phyloP scores from a whole-genome alignment of 116 monocot genomes.

The Papilionanthe hybrid region DNA sequence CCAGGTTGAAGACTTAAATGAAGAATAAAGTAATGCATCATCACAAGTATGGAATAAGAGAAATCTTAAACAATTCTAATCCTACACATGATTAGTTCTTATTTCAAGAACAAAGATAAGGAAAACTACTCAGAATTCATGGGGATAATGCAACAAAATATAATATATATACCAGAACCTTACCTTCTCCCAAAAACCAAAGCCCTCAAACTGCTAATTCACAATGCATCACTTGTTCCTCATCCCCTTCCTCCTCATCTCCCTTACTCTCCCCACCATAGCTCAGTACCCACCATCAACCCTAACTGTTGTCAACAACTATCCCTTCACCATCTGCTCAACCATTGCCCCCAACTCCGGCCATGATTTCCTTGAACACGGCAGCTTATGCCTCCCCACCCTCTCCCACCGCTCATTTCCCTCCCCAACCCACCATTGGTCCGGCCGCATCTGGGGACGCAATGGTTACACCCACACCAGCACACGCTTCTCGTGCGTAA shows the following conservation, averaged over 20 bases:
- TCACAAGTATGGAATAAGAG: no score
- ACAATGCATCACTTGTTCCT: background rate
- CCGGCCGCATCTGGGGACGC: constrained; percentile 32
- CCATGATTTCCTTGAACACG: constrained; percentile 1
- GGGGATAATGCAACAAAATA: no score
- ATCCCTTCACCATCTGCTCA: constrained; percentile 13
- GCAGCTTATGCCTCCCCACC: constrained; percentile 37
- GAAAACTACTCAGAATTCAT: no score
- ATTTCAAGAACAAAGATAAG: no score
- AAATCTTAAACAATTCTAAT: no score
- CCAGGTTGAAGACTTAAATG: no score
- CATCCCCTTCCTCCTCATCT: constrained; percentile 28
- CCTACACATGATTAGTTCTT: no score
- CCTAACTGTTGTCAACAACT: constrained; percentile 19
- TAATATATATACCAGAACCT: background rate
- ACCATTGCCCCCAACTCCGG: constrained; percentile 18
- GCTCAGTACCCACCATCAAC: constrained; percentile 13
- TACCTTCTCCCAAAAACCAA: background rate
- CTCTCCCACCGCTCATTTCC: constrained; percentile 13
- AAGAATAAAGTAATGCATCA: no score
- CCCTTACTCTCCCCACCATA: constrained; percentile 43
- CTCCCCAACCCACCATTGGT: constrained; percentile 38
- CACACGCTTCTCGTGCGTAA: constrained; percentile 41
- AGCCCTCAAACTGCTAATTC: background rate
- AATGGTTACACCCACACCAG: constrained; percentile 14